Percentiles rank a stretch among this genome's conserved stretches.
Conservation (phyloP, 169 alveolate genomes). For the Plasmodium berghei region DNA sequence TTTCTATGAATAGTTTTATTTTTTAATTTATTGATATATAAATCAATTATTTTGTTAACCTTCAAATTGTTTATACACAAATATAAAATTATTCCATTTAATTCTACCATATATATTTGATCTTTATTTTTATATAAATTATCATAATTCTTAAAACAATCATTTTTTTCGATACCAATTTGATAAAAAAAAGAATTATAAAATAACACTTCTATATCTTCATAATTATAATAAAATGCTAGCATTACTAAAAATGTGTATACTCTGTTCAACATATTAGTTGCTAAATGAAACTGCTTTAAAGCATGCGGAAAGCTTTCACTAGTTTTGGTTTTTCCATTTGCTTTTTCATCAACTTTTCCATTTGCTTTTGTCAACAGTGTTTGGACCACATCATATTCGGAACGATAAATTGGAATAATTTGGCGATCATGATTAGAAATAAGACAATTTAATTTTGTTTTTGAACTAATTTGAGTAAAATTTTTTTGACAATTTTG, state of each 20-base stretch:
- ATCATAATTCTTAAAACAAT: not conserved
- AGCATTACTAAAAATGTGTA: conserved; percentile 9
- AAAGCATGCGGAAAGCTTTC: not conserved
- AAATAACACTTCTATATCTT: not conserved
- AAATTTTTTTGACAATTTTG: not conserved
- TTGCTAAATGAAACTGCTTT: conserved; percentile 3
- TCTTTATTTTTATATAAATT: not conserved
- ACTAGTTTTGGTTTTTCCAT: not conserved
- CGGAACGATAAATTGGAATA: no score
- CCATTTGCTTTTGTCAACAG: no score
- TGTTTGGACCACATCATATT: no score
- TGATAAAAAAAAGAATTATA: not conserved
- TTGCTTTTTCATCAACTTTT: no score
- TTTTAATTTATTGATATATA: not conserved
- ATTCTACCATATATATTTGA: not conserved
- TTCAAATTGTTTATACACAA: not conserved
- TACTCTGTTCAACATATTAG: not conserved
- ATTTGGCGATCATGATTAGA: no score
- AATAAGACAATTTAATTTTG: no score
- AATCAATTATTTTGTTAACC: not conserved
- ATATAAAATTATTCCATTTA: conserved; percentile 10
- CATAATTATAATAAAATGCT: conserved; percentile 34
- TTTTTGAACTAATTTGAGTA: no score
- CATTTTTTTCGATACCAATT: not conserved
- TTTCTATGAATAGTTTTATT: not conserved